These are phyloP conservation scores for Erigeron philadelphicus DNA, from an alignment of 140 eudicot genomes.

Conservation along the genomic window DNA sequence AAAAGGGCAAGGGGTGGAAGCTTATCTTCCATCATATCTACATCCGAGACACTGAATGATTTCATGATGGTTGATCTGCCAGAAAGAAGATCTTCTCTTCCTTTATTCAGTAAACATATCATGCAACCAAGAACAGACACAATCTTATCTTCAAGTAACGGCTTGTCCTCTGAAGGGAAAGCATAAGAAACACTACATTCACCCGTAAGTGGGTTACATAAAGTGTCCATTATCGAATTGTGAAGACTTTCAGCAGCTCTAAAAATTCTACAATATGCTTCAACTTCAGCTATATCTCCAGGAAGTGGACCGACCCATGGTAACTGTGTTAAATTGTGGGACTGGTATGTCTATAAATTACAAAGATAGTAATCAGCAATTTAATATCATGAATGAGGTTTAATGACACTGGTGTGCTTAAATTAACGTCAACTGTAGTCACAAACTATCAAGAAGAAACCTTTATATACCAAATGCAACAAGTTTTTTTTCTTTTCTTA, in stretches of 20 bases:
- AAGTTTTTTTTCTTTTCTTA: not conserved
- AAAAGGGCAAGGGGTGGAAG: constrained; percentile 88
- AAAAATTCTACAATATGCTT: constrained; percentile 94
- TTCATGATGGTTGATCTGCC: constrained; percentile 70
- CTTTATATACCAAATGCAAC: not conserved
- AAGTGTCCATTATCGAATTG: constrained; percentile 71
- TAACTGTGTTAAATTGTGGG: constrained; percentile 59
- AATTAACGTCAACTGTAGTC: not conserved
- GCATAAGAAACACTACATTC: constrained; percentile 90
- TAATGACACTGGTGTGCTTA: not conserved
- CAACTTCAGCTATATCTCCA: constrained; percentile 95
- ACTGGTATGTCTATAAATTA: constrained; percentile 39
- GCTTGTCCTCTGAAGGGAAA: constrained; percentile 67
- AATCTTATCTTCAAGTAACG: constrained; percentile 82
- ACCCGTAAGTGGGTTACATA: constrained; percentile 88
- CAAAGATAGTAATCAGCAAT: constrained; percentile 12
- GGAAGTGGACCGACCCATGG: constrained; percentile 97
- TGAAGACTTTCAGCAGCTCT: constrained; percentile 86
- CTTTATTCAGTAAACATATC: constrained; percentile 86
- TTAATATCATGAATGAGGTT: constrained; percentile 4
- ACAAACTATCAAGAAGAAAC: not conserved
- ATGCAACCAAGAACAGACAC: constrained; percentile 97
- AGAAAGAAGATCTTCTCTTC: constrained; percentile 78
- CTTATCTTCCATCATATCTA: constrained; percentile 52
- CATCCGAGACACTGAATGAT: constrained; percentile 48